Base-by-base conservation (phyloP, 805 yeast genomes). In the Allodekkera sacchari region DNA sequence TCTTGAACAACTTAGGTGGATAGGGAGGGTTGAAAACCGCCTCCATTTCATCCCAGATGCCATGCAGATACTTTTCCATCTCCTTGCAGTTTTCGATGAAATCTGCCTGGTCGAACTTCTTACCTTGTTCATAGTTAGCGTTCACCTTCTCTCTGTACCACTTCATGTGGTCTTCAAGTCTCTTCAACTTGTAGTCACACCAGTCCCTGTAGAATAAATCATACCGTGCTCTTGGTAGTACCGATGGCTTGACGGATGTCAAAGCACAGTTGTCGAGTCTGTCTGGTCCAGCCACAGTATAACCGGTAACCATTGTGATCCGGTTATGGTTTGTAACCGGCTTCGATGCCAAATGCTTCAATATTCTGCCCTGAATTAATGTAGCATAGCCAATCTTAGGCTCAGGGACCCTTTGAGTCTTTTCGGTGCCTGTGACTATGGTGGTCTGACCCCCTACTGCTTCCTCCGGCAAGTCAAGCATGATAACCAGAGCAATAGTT, bases 401-500 rank as follows among this genome's bases (percentile, higher is more conserved):
- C 18, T 66, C 70, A 1, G 56, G 53, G 19, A 50, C 51, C 22
- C 52, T 41, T 34, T 46, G 38, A 12, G 45, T 41, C 14, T 35
- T 37, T 12, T 49, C 53, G 35, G 57, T 57, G 3, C 72, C 72
- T 51, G 61, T 63, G 40, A 65, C 53, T 31, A 67, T 51, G n/a
- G 61, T 59, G 0, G 73, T 67, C 36, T 66, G 71, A 6, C 73
- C 73, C n/a, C 73, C 72, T 39, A 66, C 57, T 58, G 68, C 68
- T 8, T 55, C 54, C 7, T 59, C 50, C 13, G 69, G 64, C 29
- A 63, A 64, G 19, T 66, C 65, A 22, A 65, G 44, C 72, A 67
- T 66, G 31, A 67, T 57, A 8, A 66, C 72, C 40, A 70, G 59
- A 6, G 67, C 71, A 43, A 66, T 60, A 1, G 71, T 63, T 26